Percentiles rank a stretch among this genome's conserved stretches.
Evolutionary conservation across 1,284 basidiomycete genomes (phyloP).

Genomic region (Prillingera fragicola): DNA sequence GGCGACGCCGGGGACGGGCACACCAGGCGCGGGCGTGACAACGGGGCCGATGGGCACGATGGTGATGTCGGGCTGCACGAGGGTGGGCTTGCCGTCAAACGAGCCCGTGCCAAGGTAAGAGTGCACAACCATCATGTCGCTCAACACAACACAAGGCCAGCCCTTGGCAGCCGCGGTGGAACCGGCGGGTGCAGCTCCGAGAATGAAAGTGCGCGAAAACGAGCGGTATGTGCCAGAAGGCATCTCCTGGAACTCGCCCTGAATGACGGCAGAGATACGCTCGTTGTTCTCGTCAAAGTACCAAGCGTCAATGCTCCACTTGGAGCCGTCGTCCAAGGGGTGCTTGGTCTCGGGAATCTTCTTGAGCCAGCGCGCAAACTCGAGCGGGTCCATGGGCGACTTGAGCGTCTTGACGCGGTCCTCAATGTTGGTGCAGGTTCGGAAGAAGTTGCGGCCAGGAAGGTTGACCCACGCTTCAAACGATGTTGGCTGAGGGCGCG

Average conservation of each 20-base stretch:
- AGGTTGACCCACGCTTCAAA: slow-evolving; percentile 61
- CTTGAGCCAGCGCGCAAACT: slow-evolving; percentile 36
- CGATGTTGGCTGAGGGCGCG: slow-evolving; percentile 72
- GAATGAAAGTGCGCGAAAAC: slow-evolving; percentile 86
- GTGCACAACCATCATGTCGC: slow-evolving; percentile 78
- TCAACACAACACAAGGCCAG: slow-evolving; percentile 85
- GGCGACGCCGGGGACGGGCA: slow-evolving; percentile 15
- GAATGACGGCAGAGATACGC: slow-evolving; percentile 71
- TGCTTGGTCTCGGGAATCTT: slow-evolving; percentile 74
- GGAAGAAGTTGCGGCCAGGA: slow-evolving; percentile 70
- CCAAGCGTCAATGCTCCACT: slow-evolving; percentile 87
- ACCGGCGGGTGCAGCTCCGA: slow-evolving; percentile 71
- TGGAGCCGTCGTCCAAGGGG: slow-evolving; percentile 62
- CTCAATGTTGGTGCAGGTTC: slow-evolving; percentile 58
- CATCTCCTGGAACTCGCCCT: slow-evolving; percentile 82
- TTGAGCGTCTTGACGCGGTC: slow-evolving; percentile 66
- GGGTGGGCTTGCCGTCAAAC: slow-evolving; percentile 45
- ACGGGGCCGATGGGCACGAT: slow-evolving; percentile 29
- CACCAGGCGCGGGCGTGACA: slow-evolving; percentile 1
- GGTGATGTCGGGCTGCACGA: slow-evolving; percentile 40
- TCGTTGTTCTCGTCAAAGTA: slow-evolving; percentile 56
- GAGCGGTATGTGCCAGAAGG: slow-evolving; percentile 58
- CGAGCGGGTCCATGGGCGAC: slow-evolving; percentile 60
- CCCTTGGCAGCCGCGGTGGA: slow-evolving; percentile 65
- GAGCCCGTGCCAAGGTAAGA: slow-evolving; percentile 74